Conservation (phyloP, 2,329 filamentous ascomycete species). For the Ophiocordyceps camponoti-floridani region DNA sequence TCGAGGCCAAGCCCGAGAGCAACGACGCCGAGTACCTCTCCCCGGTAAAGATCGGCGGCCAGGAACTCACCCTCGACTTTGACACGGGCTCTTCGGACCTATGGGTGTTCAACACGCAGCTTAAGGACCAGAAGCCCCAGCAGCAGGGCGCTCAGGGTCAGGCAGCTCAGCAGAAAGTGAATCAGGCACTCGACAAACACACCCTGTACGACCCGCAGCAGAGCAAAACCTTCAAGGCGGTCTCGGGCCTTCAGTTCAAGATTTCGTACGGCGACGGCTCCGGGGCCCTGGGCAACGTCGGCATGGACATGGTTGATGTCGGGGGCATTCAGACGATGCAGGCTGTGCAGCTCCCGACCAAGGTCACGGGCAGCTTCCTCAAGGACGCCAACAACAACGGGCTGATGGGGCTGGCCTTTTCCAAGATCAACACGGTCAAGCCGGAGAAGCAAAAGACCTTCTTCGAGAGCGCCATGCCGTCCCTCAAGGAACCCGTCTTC, state of each 20-base stretch:
- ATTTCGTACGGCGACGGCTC: constrained; percentile 56
- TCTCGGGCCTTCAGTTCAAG: constrained; percentile 33
- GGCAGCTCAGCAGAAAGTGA: background rate
- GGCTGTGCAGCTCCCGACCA: constrained; percentile 47
- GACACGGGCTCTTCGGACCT: constrained; percentile 62
- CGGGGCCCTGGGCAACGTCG: constrained; percentile 43
- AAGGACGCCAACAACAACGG: constrained; percentile 44
- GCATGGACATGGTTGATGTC: constrained; percentile 48
- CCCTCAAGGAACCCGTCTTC: constrained; percentile 47
- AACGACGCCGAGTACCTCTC: constrained; percentile 50
- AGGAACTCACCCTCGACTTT: constrained; percentile 51
- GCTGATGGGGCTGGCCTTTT: constrained; percentile 52
- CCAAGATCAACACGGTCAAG: constrained; percentile 43
- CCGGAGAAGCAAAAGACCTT: constrained; percentile 51
- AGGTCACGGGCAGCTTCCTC: constrained; percentile 39
- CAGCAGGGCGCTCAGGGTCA: constrained; percentile 8
- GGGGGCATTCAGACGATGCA: constrained; percentile 45
- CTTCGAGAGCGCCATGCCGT: constrained; percentile 49
- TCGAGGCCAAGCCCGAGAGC: constrained; percentile 41
- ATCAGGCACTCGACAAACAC: constrained; percentile 22
- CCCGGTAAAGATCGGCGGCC: constrained; percentile 50
- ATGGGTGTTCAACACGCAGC: constrained; percentile 52
- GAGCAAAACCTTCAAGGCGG: constrained; percentile 15
- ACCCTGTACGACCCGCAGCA: constrained; percentile 17
- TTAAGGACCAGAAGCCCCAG: constrained; percentile 17